Percentiles rank a stretch among this genome's conserved stretches.
phyloP scores from a whole-genome alignment of 257 asterid species.

The Capsicum pubescens region DNA sequence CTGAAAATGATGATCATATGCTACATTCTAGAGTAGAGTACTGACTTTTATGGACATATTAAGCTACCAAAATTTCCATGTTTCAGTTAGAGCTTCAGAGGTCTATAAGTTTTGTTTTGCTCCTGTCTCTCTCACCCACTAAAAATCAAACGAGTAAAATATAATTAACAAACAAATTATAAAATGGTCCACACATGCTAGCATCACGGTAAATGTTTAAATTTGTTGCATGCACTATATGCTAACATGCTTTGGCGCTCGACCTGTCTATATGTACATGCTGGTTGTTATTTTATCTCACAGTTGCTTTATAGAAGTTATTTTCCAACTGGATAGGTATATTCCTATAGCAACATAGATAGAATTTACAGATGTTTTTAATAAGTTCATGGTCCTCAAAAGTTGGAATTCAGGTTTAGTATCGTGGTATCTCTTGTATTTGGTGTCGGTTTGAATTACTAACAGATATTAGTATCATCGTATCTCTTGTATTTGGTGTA shows the following conservation, averaged over 20 bases:
- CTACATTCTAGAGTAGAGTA: not conserved
- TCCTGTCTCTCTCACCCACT: not conserved
- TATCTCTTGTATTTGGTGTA: slow-evolving; percentile 8
- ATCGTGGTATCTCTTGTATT: too few relatives aligned
- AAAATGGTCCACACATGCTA: not conserved
- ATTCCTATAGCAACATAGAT: not conserved
- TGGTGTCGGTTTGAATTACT: too few relatives aligned
- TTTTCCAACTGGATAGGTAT: not conserved
- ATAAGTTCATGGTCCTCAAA: not conserved
- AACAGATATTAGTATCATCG: not conserved
- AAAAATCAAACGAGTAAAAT: not conserved
- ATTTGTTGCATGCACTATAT: not conserved
- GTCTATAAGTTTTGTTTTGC: not conserved
- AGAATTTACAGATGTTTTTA: not conserved
- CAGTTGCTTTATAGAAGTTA: not conserved
- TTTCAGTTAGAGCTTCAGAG: slow-evolving; percentile 3
- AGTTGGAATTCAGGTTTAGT: not conserved
- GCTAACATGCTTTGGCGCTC: slow-evolving; percentile 10
- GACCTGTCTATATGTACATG: not conserved
- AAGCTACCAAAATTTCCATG: not conserved
- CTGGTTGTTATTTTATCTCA: not conserved
- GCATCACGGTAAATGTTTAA: not conserved
- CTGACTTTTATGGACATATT: slow-evolving; percentile 18
- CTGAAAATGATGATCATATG: not conserved
- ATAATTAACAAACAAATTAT: not conserved